These are phyloP conservation scores for Penstemon newberryi DNA, from an alignment of 257 asterid species.

Conservation along the genomic window DNA sequence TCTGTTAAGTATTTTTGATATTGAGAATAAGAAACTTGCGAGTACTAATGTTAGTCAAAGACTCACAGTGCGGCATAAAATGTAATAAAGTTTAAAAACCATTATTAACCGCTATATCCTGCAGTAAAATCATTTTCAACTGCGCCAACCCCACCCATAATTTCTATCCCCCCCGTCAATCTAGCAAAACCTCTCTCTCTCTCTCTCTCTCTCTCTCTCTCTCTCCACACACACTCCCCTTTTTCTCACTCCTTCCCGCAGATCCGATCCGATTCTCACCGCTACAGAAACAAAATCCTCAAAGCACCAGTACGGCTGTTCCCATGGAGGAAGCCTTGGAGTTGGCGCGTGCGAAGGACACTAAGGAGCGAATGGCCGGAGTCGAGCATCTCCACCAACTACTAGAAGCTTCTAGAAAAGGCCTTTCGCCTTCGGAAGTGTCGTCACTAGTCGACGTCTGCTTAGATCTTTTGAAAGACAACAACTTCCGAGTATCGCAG, in stretches of 20 bases:
- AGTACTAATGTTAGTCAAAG: neutral
- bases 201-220: slow-evolving; percentile 23
- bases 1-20: no score
- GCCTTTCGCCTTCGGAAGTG: slow-evolving; percentile 72
- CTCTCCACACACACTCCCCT: slow-evolving; percentile 30
- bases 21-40: neutral
- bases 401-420: slow-evolving; percentile 85
- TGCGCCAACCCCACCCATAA: slow-evolving; percentile 25
- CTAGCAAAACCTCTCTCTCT: slow-evolving; percentile 35
- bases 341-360: slow-evolving; percentile 94
- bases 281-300: slow-evolving; percentile 33
- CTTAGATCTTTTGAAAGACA: slow-evolving; percentile 95
- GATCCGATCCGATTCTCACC: slow-evolving; percentile 57
- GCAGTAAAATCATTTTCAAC: slow-evolving; percentile 23
- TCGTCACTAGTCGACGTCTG: slow-evolving; percentile 84
- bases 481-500: slow-evolving; percentile 90
- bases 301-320: slow-evolving; percentile 18
- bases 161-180: slow-evolving; percentile 37
- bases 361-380: slow-evolving; percentile 99
- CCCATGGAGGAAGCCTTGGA: slow-evolving; percentile 96
- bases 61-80: neutral
- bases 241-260: neutral
- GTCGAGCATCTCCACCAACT: slow-evolving; percentile 93
- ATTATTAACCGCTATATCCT: neutral
- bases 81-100: neutral